phyloP scores from a whole-genome alignment of 2,329 filamentous ascomycete genomes.

The Stagonosporopsis rhizophila region DNA sequence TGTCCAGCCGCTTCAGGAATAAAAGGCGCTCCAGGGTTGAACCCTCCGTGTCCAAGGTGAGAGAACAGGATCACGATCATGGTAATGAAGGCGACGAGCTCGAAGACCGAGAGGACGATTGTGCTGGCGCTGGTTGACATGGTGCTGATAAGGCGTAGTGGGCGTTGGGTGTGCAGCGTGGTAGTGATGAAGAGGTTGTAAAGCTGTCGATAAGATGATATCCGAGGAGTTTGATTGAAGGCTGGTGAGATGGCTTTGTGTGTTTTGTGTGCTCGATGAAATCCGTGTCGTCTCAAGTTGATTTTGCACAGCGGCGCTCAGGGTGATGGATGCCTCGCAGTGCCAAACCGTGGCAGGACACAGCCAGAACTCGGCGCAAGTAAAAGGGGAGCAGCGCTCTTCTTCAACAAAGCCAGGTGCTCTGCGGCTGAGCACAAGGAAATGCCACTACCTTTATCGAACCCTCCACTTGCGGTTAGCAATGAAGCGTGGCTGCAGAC shows the following conservation, averaged over 20 bases:
- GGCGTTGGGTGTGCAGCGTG: background rate
- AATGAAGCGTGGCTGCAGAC: background rate
- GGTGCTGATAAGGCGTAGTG: background rate
- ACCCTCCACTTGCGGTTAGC: background rate
- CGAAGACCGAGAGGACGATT: slow-evolving; percentile 1
- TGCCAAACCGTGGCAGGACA: background rate
- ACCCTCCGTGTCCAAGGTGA: slow-evolving; percentile 6
- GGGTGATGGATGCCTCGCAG: background rate
- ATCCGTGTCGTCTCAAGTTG: background rate
- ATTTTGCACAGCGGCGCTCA: background rate
- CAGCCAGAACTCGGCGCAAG: background rate
- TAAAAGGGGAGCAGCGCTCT: background rate
- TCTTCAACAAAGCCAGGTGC: background rate
- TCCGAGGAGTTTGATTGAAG: background rate
- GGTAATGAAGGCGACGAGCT: slow-evolving; percentile 4
- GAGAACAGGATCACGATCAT: slow-evolving; percentile 13
- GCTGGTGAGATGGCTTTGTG: background rate
- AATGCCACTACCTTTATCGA: background rate
- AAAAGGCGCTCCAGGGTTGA: slow-evolving; percentile 1
- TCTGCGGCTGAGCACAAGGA: background rate
- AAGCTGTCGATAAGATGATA: background rate
- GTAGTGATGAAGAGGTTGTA: background rate
- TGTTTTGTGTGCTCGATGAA: background rate
- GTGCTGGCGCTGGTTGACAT: background rate
- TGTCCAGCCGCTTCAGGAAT: background rate